Conservation (phyloP, 805 yeast species). For the Schwanniomyces pseudopolymorphus region DNA sequence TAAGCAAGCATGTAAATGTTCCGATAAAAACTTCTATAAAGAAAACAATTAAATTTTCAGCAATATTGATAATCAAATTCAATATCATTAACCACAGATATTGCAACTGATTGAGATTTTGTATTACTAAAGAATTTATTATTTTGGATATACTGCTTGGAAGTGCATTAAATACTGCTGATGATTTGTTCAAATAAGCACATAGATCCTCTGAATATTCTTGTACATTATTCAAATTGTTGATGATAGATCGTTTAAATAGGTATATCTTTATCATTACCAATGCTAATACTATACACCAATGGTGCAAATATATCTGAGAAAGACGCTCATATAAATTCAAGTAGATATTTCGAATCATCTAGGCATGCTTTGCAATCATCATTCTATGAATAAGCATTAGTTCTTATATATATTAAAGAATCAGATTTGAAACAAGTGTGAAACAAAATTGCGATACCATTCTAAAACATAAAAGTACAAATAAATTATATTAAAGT, state of each 20-base stretch:
- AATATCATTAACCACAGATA: constrained; percentile 45
- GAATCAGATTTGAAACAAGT: neutral
- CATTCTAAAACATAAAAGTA: too few species aligned
- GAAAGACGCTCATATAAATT: constrained; percentile 53
- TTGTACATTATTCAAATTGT: constrained; percentile 42
- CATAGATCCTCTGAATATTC: constrained; percentile 42
- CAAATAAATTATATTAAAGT: too few species aligned
- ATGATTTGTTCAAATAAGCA: constrained; percentile 40
- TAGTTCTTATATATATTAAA: neutral
- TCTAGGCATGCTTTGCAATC: neutral
- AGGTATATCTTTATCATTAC: constrained; percentile 60
- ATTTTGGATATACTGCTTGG: constrained; percentile 56
- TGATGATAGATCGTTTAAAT: constrained; percentile 44
- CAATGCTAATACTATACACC: constrained; percentile 55
- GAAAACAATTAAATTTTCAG: constrained; percentile 61
- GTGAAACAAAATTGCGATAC: constrained; percentile 1
- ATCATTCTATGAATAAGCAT: neutral
- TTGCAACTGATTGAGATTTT: constrained; percentile 48
- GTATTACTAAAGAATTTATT: constrained; percentile 53
- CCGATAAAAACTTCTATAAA: constrained; percentile 75
- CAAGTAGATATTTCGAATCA: constrained; percentile 21
- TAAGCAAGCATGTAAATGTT: constrained; percentile 79
- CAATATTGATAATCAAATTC: constrained; percentile 49
- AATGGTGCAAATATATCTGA: constrained; percentile 67
- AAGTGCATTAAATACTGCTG: constrained; percentile 33